These are phyloP conservation scores for Xylaria polymorpha DNA, from an alignment of 2,329 filamentous ascomycete species.

Conservation along the genomic window DNA sequence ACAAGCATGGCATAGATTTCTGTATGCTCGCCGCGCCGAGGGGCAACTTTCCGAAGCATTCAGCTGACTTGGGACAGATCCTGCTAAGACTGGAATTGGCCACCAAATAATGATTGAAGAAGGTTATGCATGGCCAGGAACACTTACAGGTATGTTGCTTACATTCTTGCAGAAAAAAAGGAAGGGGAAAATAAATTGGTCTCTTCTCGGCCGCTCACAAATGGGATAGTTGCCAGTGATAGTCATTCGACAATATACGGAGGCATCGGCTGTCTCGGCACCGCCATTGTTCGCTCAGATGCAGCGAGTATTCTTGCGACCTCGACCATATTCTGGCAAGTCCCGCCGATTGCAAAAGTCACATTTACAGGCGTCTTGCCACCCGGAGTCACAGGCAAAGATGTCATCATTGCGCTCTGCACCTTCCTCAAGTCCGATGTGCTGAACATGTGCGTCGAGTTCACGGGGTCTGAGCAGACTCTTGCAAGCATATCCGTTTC, in stretches of 20 bases:
- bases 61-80: slow-evolving; percentile 78
- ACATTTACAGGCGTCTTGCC: slow-evolving; percentile 81
- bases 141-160: too few relatives aligned
- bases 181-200: too few relatives aligned
- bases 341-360: slow-evolving; percentile 85
- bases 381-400: slow-evolving; percentile 87
- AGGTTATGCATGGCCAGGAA: slow-evolving; percentile 81
- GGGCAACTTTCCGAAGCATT: too few relatives aligned
- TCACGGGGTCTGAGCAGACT: slow-evolving; percentile 82
- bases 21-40: too few relatives aligned
- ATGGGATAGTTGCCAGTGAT: too few relatives aligned
- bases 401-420: slow-evolving; percentile 90
- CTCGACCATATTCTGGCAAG: slow-evolving; percentile 82
- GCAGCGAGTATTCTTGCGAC: slow-evolving; percentile 3
- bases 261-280: slow-evolving; percentile 73
- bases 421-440: slow-evolving; percentile 64
- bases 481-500: background rate
- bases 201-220: too few relatives aligned
- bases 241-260: slow-evolving; percentile 87
- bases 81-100: slow-evolving; percentile 84
- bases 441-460: slow-evolving; percentile 90
- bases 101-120: slow-evolving; percentile 95
- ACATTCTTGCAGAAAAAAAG: too few relatives aligned
- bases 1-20: too few relatives aligned
- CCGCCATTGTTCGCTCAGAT: slow-evolving; percentile 49